A percentile compares a stretch with the other conserved stretches of the same genome.
Evolutionary conservation across 2,329 filamentous ascomycete genomes (phyloP).

Genomic region (Diaporthe humulicola): DNA sequence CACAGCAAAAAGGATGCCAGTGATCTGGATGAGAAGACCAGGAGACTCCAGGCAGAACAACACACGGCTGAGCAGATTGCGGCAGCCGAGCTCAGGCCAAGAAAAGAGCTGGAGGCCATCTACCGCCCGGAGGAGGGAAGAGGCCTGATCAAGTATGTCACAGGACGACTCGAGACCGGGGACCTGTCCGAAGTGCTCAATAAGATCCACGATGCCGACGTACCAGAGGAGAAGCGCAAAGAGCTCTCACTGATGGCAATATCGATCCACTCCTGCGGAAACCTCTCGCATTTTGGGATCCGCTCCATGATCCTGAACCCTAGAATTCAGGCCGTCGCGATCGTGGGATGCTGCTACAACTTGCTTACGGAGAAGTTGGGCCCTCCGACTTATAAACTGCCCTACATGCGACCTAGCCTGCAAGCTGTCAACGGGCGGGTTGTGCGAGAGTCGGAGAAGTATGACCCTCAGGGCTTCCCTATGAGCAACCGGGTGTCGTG

Average conservation of each 20-base stretch:
- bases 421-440: conserved; percentile 78
- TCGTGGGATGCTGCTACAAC: conserved; percentile 99
- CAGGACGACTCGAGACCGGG: conserved; percentile 80
- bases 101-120: conserved; percentile 62
- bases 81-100: conserved; percentile 64
- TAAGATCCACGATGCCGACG: conserved; percentile 65
- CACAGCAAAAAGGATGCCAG: conserved; percentile 56
- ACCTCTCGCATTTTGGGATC: conserved; percentile 95
- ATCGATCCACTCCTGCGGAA: conserved; percentile 97
- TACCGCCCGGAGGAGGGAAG: conserved; percentile 72
- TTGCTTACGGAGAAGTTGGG: conserved; percentile 91
- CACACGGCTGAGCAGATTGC: conserved; percentile 46
- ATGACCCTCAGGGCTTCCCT: conserved; percentile 92
- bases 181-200: conserved; percentile 77
- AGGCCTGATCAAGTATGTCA: conserved; percentile 82
- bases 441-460: conserved; percentile 75
- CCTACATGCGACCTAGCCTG: conserved; percentile 78
- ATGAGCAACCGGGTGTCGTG: conserved; percentile 81
- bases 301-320: conserved; percentile 88
- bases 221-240: conserved; percentile 47
- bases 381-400: conserved; percentile 87
- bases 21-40: conserved; percentile 56
- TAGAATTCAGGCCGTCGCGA: conserved; percentile 88
- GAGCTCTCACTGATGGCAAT: conserved; percentile 81
- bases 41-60: conserved; percentile 51